Evolutionary conservation across 2,329 filamentous ascomycete genomes (phyloP), one percentile per base, ranked within the genome.

Genomic region (Fusarium sororula): DNA sequence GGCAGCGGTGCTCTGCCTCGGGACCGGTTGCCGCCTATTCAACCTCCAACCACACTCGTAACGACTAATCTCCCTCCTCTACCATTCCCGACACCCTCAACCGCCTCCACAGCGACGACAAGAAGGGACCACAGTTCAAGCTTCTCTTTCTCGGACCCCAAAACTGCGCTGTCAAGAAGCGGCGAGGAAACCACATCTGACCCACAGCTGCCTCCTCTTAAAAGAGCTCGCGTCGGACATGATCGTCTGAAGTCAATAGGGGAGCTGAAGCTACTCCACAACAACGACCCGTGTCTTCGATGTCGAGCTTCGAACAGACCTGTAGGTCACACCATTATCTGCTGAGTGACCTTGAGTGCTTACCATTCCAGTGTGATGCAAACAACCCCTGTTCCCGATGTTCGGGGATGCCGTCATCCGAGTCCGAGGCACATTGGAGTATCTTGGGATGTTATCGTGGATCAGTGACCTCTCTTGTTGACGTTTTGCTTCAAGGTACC

Each of bases 231-330:
- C 48, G 83, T 87, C 37, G 87, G 86, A 7, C 87, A 87, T 70
- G 85, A 86, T 42, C 85, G 87, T 30, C 81, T 90, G 4, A 84
- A 90, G 75, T 90, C 88, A 24, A 90, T 90, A 51, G 87, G 85
- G 47, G 88, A 90, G 78, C 83, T 90, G 8, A 84, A 84, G 45
- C 82, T 90, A 14, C 81, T 87, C 24, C 84, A 83, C 44, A 85
- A 87, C 41, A 79, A 82, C 22, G 84, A 84, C 22, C 83, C 85
- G 20, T 90, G 88, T 75, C 82, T 90, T 45, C 85, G 86, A 47
- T 90, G 88, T 76, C 85, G 83, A 76, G 80, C 85, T 14, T 77
- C 83, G 38, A 84, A 84, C 50, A 84, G 83, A 77, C 81, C 83
- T 75, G 88, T 89, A 83, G 77, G 84, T 48, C 18, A 20, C 55